Conservation (phyloP, 495 filamentous ascomycete genomes). For the Podospora pseudocomata region DNA sequence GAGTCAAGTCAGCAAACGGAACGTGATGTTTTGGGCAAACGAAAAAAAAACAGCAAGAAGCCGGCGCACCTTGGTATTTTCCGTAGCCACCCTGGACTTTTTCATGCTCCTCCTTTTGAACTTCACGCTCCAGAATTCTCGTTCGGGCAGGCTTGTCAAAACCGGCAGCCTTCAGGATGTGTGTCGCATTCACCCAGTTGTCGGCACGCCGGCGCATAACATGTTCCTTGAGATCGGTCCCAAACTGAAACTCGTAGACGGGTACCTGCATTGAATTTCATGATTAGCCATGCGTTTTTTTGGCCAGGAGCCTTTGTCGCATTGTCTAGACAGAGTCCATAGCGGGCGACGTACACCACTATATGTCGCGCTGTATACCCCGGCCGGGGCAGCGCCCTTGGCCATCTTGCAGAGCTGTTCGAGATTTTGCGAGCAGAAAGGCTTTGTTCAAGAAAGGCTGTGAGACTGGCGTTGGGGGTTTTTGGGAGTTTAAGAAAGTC, state of each 20-base stretch:
- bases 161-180: conserved; percentile 76
- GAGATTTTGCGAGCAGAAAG: neutral
- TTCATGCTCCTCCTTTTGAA: conserved; percentile 93
- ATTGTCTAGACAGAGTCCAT: neutral
- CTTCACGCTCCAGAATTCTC: conserved; percentile 90
- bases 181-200: conserved; percentile 91
- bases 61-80: conserved; percentile 81
- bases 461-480: neutral
- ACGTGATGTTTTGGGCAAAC: neutral
- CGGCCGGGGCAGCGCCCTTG: conserved; percentile 33
- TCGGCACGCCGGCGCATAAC: conserved; percentile 88
- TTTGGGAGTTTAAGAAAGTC: neutral
- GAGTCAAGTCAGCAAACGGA: conserved; percentile 15
- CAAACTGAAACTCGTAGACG: conserved; percentile 84
- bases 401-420: conserved; percentile 31
- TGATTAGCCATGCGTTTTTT: neutral
- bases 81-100: conserved; percentile 98
- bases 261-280: conserved; percentile 37
- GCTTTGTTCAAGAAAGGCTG: neutral
- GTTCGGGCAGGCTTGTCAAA: conserved; percentile 85
- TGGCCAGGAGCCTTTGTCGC: neutral
- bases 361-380: conserved; percentile 87
- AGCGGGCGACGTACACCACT: conserved; percentile 67
- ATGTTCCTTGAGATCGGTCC: conserved; percentile 62
- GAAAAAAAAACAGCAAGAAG: neutral